Evolutionary conservation across 2,329 filamentous ascomycete species (phyloP).

Genomic region (Fusarium drepaniforme): DNA sequence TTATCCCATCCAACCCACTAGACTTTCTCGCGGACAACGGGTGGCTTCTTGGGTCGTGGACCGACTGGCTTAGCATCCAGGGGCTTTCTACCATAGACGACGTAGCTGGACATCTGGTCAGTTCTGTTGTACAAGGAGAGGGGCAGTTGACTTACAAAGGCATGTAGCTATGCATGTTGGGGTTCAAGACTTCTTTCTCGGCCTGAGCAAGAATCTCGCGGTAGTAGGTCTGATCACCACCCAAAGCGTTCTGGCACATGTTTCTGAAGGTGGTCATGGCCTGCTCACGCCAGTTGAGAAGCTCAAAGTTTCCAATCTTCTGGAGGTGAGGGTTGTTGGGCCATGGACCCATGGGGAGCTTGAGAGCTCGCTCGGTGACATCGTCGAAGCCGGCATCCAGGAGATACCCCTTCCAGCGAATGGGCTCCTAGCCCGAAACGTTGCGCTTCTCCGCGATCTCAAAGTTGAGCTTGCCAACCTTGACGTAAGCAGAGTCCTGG

Average conservation of each 20-base stretch:
- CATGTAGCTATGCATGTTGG: conserved; percentile 41
- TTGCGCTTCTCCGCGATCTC: conserved; percentile 38
- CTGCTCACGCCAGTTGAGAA: conserved; percentile 40
- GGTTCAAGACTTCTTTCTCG: conserved; percentile 35
- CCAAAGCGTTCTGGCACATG: conserved; percentile 39
- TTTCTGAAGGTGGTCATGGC: conserved; percentile 38
- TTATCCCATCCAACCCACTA: not conserved
- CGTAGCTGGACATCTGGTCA: conserved; percentile 12
- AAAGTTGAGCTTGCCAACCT: conserved; percentile 39
- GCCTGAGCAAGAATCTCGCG: conserved; percentile 36
- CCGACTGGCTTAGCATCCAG: not conserved
- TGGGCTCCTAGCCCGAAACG: conserved; percentile 37
- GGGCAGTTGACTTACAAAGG: conserved; percentile 30
- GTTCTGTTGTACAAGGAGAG: not conserved
- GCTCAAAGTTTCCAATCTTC: conserved; percentile 43
- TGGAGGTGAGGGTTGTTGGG: conserved; percentile 46
- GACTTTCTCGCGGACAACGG: not conserved
- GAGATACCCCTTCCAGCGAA: conserved; percentile 41
- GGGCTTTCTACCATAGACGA: conserved; percentile 28
- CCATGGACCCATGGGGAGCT: conserved; percentile 48
- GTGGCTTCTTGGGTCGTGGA: not conserved
- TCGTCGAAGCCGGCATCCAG: conserved; percentile 48
- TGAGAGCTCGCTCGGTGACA: conserved; percentile 43
- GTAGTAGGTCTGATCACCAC: conserved; percentile 38
- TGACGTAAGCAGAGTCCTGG: conserved; percentile 33